Percentiles rank a stretch among this genome's conserved stretches.
Conservation (phyloP, 345 rosid species). For the Euphorbia lathyris region DNA sequence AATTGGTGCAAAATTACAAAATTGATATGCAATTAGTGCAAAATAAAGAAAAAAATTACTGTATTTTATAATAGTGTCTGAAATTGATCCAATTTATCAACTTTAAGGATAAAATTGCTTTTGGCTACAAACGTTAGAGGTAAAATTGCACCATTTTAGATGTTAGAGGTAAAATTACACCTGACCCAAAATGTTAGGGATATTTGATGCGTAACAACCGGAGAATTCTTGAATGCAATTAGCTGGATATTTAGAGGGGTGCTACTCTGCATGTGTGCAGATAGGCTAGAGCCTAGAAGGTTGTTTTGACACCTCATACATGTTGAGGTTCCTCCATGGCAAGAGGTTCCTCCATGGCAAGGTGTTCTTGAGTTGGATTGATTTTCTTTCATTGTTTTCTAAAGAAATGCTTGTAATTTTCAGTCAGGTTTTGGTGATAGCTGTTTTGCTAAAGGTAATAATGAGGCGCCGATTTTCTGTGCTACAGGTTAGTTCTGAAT, state of each 20-base stretch:
- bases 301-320: background rate
- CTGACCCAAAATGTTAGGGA: too few relatives aligned
- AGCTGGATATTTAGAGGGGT: background rate
- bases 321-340: background rate
- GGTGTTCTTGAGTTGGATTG: background rate
- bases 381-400: background rate
- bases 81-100: too few relatives aligned
- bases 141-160: too few relatives aligned
- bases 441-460: constrained; percentile 73
- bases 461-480: constrained; percentile 90
- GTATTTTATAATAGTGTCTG: too few relatives aligned
- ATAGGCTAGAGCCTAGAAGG: background rate
- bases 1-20: too few relatives aligned
- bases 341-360: background rate
- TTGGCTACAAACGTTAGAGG: too few relatives aligned
- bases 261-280: background rate
- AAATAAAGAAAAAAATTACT: too few relatives aligned
- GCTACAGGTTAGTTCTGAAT: constrained; percentile 59
- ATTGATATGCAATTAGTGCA: too few relatives aligned
- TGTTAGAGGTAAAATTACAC: too few relatives aligned
- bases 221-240: background rate
- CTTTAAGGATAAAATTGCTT: too few relatives aligned
- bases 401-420: constrained; percentile 1
- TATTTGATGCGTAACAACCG: background rate
- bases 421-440: constrained; percentile 87